Evolutionary conservation across 2,329 filamentous ascomycete species (phyloP).

Genomic region (Pyricularia sp.): DNA sequence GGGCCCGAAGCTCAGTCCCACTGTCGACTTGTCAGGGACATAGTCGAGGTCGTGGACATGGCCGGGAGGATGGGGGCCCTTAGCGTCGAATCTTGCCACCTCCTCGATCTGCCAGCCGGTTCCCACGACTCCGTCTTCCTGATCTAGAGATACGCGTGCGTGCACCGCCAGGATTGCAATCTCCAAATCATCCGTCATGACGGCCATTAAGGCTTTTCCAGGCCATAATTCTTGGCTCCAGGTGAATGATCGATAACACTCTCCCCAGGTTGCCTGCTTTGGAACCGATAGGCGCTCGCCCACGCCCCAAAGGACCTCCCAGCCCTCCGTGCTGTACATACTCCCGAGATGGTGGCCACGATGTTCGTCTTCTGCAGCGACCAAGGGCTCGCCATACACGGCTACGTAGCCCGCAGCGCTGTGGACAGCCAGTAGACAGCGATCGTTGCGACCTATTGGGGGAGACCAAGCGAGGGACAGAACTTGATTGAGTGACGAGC

Average conservation of each 20-base stretch:
- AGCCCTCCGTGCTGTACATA: conserved; percentile 24
- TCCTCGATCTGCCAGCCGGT: conserved; percentile 37
- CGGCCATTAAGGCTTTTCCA: conserved; percentile 34
- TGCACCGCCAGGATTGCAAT: conserved; percentile 35
- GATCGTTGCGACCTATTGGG: conserved; percentile 37
- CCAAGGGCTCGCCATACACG: conserved; percentile 33
- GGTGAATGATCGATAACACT: conserved; percentile 36
- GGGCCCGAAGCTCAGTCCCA: conserved; percentile 40
- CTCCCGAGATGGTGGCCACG: conserved; percentile 11
- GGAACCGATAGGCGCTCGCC: conserved; percentile 39
- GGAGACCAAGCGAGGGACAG: conserved; percentile 45
- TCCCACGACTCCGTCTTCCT: conserved; percentile 13
- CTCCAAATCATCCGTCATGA: conserved; percentile 35
- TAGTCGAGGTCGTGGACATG: conserved; percentile 35
- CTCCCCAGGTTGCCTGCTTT: conserved; percentile 23
- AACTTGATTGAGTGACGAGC: conserved; percentile 40
- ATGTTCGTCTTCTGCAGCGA: conserved; percentile 5
- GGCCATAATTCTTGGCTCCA: conserved; percentile 34
- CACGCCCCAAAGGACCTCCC: conserved; percentile 43
- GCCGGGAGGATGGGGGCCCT: conserved; percentile 27
- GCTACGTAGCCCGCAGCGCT: conserved; percentile 36
- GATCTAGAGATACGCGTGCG: conserved; percentile 8
- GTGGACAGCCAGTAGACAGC: conserved; percentile 37
- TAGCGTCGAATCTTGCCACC: conserved; percentile 32
- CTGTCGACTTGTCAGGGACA: conserved; percentile 32